Evolutionary conservation across 2,329 filamentous ascomycete species (phyloP), one percentile per base, ranked within the genome.

Genomic region (Escovopsis sp.): DNA sequence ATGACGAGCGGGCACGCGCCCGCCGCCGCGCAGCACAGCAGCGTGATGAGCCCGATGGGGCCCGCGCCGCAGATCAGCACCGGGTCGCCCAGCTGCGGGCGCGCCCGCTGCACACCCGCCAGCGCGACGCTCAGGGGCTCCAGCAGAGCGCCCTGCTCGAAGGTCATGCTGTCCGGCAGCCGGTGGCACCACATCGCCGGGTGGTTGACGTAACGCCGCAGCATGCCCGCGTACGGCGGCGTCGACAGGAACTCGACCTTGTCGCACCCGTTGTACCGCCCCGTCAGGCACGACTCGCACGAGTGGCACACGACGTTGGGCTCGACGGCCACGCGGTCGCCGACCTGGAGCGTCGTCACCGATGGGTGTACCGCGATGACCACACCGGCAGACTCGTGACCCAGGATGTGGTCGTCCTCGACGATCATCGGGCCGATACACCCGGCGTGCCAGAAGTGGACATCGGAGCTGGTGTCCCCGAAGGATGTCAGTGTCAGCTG

Each of bases 401-500:
- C 88, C 15, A 96, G 76, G 51, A 94, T 86, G 58, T 94, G 88
- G 51, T 87, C 79, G 51, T 72, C 81, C 46, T 72, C 71, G 33
- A 96, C 88, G 43, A 94, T 79, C 87, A 94, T 94, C 46, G 87
- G 87, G 19, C 88, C 88, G 54, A 96, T 96, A 63, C 82, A 83
- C 45, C 88, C 88, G 34, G 81, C 80, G 55, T 92, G 84, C 88
- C 88, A 96, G 66, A 96, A 96, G 63, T 96, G 88, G 38, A 96
- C 79, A 58, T 94, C 87, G 41, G 84, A 93, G 39, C 83, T 88
- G n/a, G n/a, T n/a, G n/a, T n/a, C n/a, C n/a, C n/a, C n/a, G n/a
- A 48, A 35, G 9, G 13, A 14, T 29, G 16, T 27, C 16, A 10
- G n/a, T n/a, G n/a, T 23, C 19, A 23, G 19, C 19, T 5, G 19